Percentiles rank a stretch among this genome's conserved stretches.
These are phyloP conservation scores for Triangularia setosa DNA, from an alignment of 2,329 filamentous ascomycete genomes.

Conservation along the genomic window DNA sequence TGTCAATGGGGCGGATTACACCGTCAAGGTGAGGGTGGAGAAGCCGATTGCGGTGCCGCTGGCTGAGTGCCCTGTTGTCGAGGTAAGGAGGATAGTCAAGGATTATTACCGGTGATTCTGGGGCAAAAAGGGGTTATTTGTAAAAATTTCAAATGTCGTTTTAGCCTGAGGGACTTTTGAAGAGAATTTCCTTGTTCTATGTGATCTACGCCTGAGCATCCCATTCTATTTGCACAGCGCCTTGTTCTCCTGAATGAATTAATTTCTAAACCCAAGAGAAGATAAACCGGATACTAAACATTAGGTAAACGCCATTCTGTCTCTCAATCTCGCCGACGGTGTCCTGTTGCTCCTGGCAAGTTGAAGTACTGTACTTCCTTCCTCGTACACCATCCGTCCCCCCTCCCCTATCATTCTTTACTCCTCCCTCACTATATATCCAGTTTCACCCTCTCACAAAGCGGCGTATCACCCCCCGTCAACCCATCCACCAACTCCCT, in stretches of 20 bases:
- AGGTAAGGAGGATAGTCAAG: conserved; percentile 40
- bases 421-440: neutral
- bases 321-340: neutral
- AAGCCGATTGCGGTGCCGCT: conserved; percentile 72
- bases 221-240: too few relatives aligned
- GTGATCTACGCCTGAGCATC: neutral
- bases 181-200: neutral
- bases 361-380: neutral
- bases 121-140: neutral
- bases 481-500: conserved; percentile 63
- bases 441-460: conserved; percentile 42
- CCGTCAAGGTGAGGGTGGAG: conserved; percentile 59
- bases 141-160: neutral
- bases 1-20: conserved; percentile 39
- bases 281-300: neutral
- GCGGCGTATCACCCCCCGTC: conserved; percentile 69
- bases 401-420: neutral
- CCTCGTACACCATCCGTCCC: neutral
- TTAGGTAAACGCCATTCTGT: neutral
- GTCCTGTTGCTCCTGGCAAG: neutral
- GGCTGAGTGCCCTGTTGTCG: conserved; percentile 67
- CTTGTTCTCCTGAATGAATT: too few relatives aligned
- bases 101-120: neutral
- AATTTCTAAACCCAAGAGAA: neutral
- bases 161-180: too few relatives aligned